Conservation (phyloP, 257 asterid species). For the Solanum habrochaites region DNA sequence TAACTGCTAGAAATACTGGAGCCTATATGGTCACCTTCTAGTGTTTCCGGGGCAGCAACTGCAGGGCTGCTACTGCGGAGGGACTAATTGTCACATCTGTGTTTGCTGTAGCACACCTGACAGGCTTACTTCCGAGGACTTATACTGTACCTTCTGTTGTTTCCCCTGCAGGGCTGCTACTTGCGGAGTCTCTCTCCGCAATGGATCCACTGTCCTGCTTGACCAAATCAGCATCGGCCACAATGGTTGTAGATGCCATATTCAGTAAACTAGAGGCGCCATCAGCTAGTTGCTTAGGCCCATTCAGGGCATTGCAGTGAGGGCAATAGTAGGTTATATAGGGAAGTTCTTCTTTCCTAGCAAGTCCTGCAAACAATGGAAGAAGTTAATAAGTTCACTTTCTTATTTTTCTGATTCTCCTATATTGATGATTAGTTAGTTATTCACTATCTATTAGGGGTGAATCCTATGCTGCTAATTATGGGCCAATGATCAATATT, state of each 20-base stretch:
- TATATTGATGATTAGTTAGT: not conserved
- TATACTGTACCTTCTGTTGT: not conserved
- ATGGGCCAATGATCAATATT: not conserved
- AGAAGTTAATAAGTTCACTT: not conserved
- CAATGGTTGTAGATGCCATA: constrained; percentile 5
- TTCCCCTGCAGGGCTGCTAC: not conserved
- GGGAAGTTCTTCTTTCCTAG: constrained; percentile 77
- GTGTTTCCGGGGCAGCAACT: not conserved
- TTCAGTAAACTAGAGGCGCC: constrained; percentile 27
- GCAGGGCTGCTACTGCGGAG: not conserved
- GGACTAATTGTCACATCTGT: not conserved
- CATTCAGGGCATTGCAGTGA: constrained; percentile 71
- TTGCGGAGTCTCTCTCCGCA: not conserved
- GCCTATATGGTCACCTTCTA: not conserved
- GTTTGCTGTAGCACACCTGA: not conserved
- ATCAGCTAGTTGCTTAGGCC: constrained; percentile 34
- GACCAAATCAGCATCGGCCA: constrained; percentile 8
- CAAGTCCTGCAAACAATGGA: constrained; percentile 51
- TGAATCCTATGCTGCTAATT: not conserved
- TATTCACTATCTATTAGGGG: not conserved
- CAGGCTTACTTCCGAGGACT: not conserved
- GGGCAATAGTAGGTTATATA: constrained; percentile 81
- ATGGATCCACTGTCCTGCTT: constrained; percentile 2
- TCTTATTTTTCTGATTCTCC: not conserved
- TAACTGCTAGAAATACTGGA: not conserved